Evolutionary conservation across 129 eudicot species (phyloP), one percentile per base, ranked within the genome.

Genomic region (Mikania micrantha): DNA sequence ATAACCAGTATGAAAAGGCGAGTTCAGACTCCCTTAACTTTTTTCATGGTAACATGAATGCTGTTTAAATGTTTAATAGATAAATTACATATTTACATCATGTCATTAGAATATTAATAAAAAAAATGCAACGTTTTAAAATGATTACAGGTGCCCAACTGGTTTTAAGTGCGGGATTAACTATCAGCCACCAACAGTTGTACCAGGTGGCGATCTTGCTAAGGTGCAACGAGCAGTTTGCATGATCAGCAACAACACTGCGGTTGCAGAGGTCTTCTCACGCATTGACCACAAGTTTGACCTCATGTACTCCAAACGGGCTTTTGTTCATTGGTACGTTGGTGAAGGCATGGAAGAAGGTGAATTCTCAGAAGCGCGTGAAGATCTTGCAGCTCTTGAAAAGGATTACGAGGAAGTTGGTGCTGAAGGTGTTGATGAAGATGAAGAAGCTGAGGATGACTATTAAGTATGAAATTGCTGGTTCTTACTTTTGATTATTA

Each of bases 311-410:
- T 76, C 95, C 3, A 91, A 85, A 78, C 78, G 97, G 66, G 96
- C 97, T 2, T 91, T 91, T 70, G 98, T 92, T 54, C 98, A 92
- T 77, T 92, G 98, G 98, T 92, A 92, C 11, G 98, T 92, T 9
- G 98, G 98, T 47, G 96, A 92, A 54, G 98, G 96, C 31, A 92
- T 92, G 98, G 98, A 92, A 57, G 98, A 88, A 75, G 98, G 98
- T 5, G 96, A 92, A 78, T 92, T 92, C 72, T 85, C 95, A 24
- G 98, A 92, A 74, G 97, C 97, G 15, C 95, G 95, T 81, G 97
- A 87, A 67, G 97, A 91, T 75, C 81, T 88, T 47, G 97, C 97
- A 48, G 97, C 97, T 15, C 96, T 91, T 20, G 97, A 91, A 79
- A 91, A 85, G 64, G 96, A 92, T 71, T 92, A 92, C 40, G 98